Evolutionary conservation across 805 yeast genomes (phyloP), one percentile per base, ranked within the genome.

Genomic region (Lipomyces sp.): DNA sequence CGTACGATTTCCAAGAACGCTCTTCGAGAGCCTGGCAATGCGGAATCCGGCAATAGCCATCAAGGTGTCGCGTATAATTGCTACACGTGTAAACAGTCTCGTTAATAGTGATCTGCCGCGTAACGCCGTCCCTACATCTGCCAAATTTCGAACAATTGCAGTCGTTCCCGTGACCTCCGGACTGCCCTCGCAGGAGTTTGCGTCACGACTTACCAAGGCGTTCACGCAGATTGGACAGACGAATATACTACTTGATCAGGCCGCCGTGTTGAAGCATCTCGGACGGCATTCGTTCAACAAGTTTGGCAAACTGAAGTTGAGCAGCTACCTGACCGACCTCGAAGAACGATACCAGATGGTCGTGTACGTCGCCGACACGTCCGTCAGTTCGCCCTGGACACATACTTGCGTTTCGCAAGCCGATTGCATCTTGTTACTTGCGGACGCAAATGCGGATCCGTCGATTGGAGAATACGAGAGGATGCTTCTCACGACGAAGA

Each of bases 271-370:
- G 50, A 76, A 78, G 3, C 90, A 86, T 64, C 70, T 91, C 54
- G 98, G 98, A 1, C 77, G 87, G 47, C 87, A 90, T 68, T 97
- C 98, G 0, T 93, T 93, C 72, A 95, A 88, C 66, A 88, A 82
- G 60, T 73, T 93, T 41, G 86, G 96, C 0, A 82, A 83, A 49
- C 72, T 93, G 63, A 90, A 87, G 64, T 83, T 90, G 55, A 80
- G 93, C 36, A 96, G 97, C 0, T 86, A 83, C 63, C 84, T 91
- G 64, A 86, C 96, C 0, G 95, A 88, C 59, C 73, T 93, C 43
- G 98, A 91, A 71, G 97, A 90, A 61, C 77, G 80, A 55, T 86
- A 83, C 65, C 87, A 91, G 59, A 84, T 88, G n/a, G 84, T 93
- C 3, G 80, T 91, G 1, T 93, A 91, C 63, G 81, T 91, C 11